Evolutionary conservation across 1,284 basidiomycete genomes (phyloP).

Genomic region (Puccinia horiana): DNA sequence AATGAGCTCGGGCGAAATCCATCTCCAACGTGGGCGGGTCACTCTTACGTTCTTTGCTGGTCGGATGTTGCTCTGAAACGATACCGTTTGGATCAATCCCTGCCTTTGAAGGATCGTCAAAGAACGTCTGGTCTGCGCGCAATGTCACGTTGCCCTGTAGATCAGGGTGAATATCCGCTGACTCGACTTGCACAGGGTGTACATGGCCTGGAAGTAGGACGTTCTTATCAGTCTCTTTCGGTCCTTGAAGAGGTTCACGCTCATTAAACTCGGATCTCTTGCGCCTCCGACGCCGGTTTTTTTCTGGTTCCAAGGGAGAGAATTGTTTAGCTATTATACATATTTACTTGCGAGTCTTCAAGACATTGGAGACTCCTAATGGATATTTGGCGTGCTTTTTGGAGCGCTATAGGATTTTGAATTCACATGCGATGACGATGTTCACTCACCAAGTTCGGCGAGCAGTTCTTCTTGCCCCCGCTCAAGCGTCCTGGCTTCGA

Average conservation of each 20-base stretch:
- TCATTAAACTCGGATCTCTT: neutral
- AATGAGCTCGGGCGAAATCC: neutral
- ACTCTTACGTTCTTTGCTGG: neutral
- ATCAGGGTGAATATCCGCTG: neutral
- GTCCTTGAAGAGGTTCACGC: neutral
- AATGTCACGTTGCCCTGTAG: constrained; percentile 6
- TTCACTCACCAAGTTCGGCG: neutral
- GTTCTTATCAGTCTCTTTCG: neutral
- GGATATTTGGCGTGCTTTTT: neutral
- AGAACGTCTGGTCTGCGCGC: neutral
- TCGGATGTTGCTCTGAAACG: neutral
- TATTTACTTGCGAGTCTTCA: neutral
- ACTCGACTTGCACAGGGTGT: neutral
- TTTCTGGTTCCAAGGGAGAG: neutral
- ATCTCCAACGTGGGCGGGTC: neutral
- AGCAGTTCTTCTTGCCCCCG: neutral
- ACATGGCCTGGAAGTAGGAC: constrained; percentile 1
- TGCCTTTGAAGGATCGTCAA: neutral
- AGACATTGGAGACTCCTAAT: no score
- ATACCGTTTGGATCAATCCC: neutral
- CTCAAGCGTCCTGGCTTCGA: neutral
- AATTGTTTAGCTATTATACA: neutral
- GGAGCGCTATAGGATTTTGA: neutral
- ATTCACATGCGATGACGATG: neutral
- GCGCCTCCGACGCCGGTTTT: neutral